Base-by-base conservation (phyloP, 805 yeast genomes). In the Zygosaccharomyces bailii region DNA sequence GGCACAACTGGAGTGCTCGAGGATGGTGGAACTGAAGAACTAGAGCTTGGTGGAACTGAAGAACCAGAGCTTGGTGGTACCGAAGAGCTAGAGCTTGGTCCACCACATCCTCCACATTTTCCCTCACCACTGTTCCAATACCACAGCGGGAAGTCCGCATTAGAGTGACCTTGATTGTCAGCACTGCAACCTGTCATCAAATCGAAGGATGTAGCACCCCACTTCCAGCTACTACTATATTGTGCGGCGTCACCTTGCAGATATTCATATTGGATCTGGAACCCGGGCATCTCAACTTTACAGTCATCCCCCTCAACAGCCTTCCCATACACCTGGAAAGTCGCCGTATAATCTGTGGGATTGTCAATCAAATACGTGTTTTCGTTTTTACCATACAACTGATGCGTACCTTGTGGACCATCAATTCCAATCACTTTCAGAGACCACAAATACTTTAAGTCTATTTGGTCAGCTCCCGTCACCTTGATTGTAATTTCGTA, bases 261-360 rank as follows among this genome's bases (percentile, higher is more conserved):
- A 58, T 67, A 64, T 14, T 63, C 64, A 35, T 51, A 63, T 34
- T 64, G 66, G 36, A 64, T 54, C 48, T 60, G 63, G 53, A 62
- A 62, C 10, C 50, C 25, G 5, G 61, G 59, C 45, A 57, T 51
- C 51, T 63, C 56, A 5, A 46, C 40, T 17, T 39, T 24, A 19
- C 50, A 50, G 14, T 48, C 48, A 16, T 30, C 34, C 6, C 23
- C 32, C 17, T 42, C 42, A 16, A 42, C 44, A 14, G 35, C 30
- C 29, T 45, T 47, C 40, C 60, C 66, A 13, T 53, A 49, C 9
- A 63, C 57, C 25, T 53, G 52, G 34, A 63, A 54, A 3, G 52
- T 52, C 8, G 60, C 59, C 4, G 57, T 50, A 59, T 59, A 65
- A n/a, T 55, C 57, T 14, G 59, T 50, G 7, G 67, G 56, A 39